Base-by-base conservation (phyloP, 768 basidiomycete genomes). In the Hypsizygus marmoreus region DNA sequence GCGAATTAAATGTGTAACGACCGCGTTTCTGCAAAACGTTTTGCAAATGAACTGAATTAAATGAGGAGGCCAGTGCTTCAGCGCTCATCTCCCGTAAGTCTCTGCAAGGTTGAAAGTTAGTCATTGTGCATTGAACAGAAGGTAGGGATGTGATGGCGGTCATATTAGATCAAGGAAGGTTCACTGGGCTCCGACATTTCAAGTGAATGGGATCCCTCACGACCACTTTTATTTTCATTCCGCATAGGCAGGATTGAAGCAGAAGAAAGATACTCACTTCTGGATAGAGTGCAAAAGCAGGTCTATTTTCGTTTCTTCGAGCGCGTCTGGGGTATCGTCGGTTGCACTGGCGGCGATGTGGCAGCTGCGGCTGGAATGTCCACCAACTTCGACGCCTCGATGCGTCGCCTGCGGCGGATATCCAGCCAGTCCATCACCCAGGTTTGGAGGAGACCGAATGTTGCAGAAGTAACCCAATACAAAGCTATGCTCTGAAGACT, bases 121-220 rank as follows among this genome's bases (percentile, higher is more conserved):
- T 38, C 28, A 6, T 19, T 13, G 24, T 13, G 13, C 36, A 7
- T 22, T 12, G 28, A 17, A 24, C 30, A 38, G 25, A 20, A 49
- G 13, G 14, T n/a, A 28, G 19, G 16, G 19, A 31, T 4, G 17
- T 30, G 29, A 4, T 22, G 39, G 51, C 56, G 68, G 77, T 91
- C 89, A 91, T 84, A 91, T 91, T 91, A 91, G 89, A 91, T 91
- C 89, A 91, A 91, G 89, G 75, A 74, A 64, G 51, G 65, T 67
- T 81, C 88, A 82, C 30, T 11, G 82, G 75, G 72, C 67, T 62
- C 75, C 84, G 64, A 55, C 67, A 63, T 51, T 55, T 60, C 61
- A 50, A 35, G 50, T 55, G 60, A 56, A 58, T 57, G 67, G 82
- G 86, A 72, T 84, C 79, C 81, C 81, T 88, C 81, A 54, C 65